phyloP scores from a whole-genome alignment of 2,329 filamentous ascomycete species.

The Sordariomycetes sp. region DNA sequence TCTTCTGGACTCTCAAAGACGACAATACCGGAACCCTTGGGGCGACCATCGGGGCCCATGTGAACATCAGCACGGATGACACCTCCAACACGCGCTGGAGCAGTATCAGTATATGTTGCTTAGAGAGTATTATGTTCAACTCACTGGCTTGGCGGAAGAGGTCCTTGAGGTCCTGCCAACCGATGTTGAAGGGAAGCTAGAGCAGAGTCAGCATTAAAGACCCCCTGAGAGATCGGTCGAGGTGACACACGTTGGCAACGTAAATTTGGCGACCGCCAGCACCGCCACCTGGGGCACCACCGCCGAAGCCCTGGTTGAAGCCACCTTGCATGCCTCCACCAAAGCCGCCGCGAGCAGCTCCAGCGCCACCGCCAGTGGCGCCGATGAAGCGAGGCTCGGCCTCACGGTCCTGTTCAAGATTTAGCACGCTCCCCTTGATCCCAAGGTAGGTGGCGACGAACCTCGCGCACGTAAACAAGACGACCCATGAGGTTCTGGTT shows the following conservation, averaged over 20 bases:
- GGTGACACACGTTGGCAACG: conserved; percentile 85
- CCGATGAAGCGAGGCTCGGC: conserved; percentile 93
- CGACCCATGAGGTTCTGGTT: conserved; percentile 99
- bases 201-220: conserved; percentile 9
- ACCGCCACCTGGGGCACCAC: conserved; percentile 37
- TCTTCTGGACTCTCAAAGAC: conserved; percentile 94
- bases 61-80: conserved; percentile 96
- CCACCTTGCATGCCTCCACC: conserved; percentile 42
- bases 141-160: conserved; percentile 95
- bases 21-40: conserved; percentile 95
- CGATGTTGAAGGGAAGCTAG: conserved; percentile 92
- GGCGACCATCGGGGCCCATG: conserved; percentile 79
- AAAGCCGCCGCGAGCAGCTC: conserved; percentile 56
- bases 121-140: conserved; percentile 24
- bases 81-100: conserved; percentile 51
- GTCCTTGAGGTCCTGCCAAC: conserved; percentile 98
- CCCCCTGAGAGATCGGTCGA: conserved; percentile 8
- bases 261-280: conserved; percentile 84
- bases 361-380: conserved; percentile 47
- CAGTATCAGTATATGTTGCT: not conserved
- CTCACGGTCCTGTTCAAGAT: conserved; percentile 74
- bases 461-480: conserved; percentile 97
- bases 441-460: conserved; percentile 29
- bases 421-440: not conserved
- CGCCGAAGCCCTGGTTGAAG: conserved; percentile 48